These are phyloP conservation scores for Orbilia brochopaga DNA, from an alignment of 2,329 filamentous ascomycete genomes.

Conservation along the genomic window DNA sequence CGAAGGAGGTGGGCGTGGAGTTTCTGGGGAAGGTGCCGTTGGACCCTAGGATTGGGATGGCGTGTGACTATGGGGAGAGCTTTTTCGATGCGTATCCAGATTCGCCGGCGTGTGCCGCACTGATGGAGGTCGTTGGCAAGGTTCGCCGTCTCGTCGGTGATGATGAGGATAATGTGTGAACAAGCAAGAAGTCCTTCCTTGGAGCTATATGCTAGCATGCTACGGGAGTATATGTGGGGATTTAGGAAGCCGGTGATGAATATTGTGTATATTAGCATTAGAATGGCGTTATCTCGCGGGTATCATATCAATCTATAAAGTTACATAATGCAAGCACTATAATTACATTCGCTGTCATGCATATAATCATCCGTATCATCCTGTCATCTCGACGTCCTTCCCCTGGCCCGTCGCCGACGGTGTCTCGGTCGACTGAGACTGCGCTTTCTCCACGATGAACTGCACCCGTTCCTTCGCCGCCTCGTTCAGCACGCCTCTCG, in stretches of 20 bases:
- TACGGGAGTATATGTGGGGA: background rate
- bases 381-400: constrained; percentile 43
- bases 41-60: constrained; percentile 92
- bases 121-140: constrained; percentile 68
- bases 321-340: constrained; percentile 35
- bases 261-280: constrained; percentile 44
- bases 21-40: constrained; percentile 90
- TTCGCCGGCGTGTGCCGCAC: constrained; percentile 83
- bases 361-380: constrained; percentile 16
- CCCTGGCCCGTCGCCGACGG: background rate
- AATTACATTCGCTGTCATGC: constrained; percentile 42
- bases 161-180: constrained; percentile 55
- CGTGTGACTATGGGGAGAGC: constrained; percentile 96
- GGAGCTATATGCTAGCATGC: too few species aligned
- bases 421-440: constrained; percentile 9
- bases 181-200: too few species aligned
- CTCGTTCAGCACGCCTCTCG: constrained; percentile 54
- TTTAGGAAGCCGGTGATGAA: background rate
- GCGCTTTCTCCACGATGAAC: constrained; percentile 47
- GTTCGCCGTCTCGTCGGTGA: constrained; percentile 74
- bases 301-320: constrained; percentile 37
- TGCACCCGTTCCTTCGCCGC: constrained; percentile 54
- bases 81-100: constrained; percentile 94
- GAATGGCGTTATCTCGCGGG: constrained; percentile 50
- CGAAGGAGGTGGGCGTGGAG: constrained; percentile 83